Evolutionary conservation across 2,329 filamentous ascomycete genomes (phyloP).

Genomic region (Epichloe sylvatica): DNA sequence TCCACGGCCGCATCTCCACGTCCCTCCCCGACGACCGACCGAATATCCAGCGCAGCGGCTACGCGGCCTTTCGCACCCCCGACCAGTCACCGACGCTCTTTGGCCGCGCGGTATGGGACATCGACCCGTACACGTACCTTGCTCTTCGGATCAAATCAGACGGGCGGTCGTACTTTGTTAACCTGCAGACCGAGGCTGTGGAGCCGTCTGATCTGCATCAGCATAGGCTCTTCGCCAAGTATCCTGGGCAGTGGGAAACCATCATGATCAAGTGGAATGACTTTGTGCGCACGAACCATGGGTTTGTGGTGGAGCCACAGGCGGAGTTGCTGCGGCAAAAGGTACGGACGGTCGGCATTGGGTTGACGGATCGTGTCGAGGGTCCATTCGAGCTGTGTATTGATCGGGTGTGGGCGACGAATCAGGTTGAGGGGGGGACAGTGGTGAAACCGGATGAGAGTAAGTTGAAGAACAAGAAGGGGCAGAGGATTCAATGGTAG

Average conservation of each 20-base stretch:
- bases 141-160: conserved; percentile 83
- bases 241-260: conserved; percentile 84
- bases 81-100: conserved; percentile 71
- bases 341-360: conserved; percentile 73
- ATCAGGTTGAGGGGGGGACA: conserved; percentile 25
- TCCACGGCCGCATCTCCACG: conserved; percentile 79
- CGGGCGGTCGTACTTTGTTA: conserved; percentile 83
- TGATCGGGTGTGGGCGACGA: conserved; percentile 83
- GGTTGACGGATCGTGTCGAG: conserved; percentile 75
- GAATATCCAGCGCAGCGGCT: conserved; percentile 67
- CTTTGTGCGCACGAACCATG: conserved; percentile 90
- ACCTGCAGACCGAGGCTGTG: conserved; percentile 87
- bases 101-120: conserved; percentile 72
- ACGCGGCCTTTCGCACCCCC: conserved; percentile 75
- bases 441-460: conserved; percentile 11
- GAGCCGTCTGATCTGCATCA: conserved; percentile 94
- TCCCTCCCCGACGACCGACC: conserved; percentile 62
- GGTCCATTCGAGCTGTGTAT: conserved; percentile 82
- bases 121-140: conserved; percentile 78
- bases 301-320: conserved; percentile 84
- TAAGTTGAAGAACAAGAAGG: conserved; percentile 23
- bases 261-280: conserved; percentile 82
- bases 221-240: conserved; percentile 68
- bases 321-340: conserved; percentile 77
- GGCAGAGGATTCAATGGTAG: conserved; percentile 26